These are phyloP conservation scores for Hirsutella rhossiliensis DNA, from an alignment of 2,329 filamentous ascomycete genomes.

Conservation along the genomic window DNA sequence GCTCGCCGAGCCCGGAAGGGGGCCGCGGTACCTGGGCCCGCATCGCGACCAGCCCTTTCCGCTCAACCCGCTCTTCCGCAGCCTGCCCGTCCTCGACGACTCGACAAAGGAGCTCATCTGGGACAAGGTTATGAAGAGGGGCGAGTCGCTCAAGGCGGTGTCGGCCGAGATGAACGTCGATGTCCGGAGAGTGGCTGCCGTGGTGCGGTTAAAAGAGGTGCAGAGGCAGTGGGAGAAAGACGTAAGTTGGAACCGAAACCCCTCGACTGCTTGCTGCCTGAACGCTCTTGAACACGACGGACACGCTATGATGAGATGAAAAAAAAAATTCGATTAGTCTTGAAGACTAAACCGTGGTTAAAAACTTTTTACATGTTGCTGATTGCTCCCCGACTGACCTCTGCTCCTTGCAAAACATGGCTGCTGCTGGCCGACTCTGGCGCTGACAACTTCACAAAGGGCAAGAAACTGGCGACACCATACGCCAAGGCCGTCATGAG, in stretches of 20 bases:
- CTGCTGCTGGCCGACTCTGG: background rate
- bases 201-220: constrained; percentile 74
- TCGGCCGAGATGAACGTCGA: constrained; percentile 69
- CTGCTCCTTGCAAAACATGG: too few relatives aligned
- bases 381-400: background rate
- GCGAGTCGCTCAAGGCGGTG: constrained; percentile 61
- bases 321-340: constrained; percentile 79
- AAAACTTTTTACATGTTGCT: constrained; percentile 29
- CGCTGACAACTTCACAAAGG: constrained; percentile 33
- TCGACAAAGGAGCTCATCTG: constrained; percentile 63
- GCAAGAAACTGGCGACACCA: constrained; percentile 61
- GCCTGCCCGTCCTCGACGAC: constrained; percentile 63
- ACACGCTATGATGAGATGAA: constrained; percentile 47
- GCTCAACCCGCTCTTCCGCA: constrained; percentile 57
- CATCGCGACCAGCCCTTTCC: constrained; percentile 53
- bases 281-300: background rate
- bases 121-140: constrained; percentile 49
- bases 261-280: background rate
- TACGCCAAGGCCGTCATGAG: constrained; percentile 64
- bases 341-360: constrained; percentile 94
- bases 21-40: constrained; percentile 25
- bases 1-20: constrained; percentile 11
- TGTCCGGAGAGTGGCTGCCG: constrained; percentile 72
- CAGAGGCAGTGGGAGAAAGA: constrained; percentile 66
- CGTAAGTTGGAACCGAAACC: constrained; percentile 40